Conservation (phyloP, 129 eudicot species). For the Escallonia rubra region DNA sequence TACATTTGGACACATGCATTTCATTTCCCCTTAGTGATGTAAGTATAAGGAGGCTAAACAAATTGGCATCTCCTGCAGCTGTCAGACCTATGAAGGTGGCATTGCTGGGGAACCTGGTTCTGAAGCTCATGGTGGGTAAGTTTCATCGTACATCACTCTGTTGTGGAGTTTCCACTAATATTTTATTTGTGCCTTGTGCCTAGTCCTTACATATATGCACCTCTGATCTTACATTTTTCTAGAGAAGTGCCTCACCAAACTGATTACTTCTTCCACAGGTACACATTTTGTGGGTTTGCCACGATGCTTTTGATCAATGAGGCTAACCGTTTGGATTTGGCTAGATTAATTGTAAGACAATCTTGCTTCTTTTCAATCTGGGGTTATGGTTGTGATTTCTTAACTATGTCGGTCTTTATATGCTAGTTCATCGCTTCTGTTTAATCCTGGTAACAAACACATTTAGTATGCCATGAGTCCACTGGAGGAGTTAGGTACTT, state of each 20-base stretch:
- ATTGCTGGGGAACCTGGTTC: conserved; percentile 97
- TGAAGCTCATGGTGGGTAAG: conserved; percentile 99
- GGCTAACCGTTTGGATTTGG: conserved; percentile 78
- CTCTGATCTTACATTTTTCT: conserved; percentile 3
- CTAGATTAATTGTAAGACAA: conserved; percentile 68
- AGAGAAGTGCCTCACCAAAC: not conserved
- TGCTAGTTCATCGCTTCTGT: no score
- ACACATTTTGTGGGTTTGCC: conserved; percentile 96
- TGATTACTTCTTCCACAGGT: conserved; percentile 34
- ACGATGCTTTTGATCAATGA: conserved; percentile 85
- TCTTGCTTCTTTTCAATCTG: not conserved
- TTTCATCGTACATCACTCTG: conserved; percentile 8
- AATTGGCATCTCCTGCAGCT: conserved; percentile 36
- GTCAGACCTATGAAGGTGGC: conserved; percentile 99
- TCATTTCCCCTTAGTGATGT: not conserved
- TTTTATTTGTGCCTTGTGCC: not conserved
- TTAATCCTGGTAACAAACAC: no score
- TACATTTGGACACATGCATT: no score
- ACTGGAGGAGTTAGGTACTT: no score
- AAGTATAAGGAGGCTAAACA: not conserved
- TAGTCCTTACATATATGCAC: not conserved
- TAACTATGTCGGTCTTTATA: no score
- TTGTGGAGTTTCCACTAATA: conserved; percentile 4
- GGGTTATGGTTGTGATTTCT: no score
- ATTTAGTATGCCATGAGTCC: no score